Percentiles rank a stretch among this genome's conserved stretches.
These are phyloP conservation scores for Diaporthe ilicicola DNA, from an alignment of 2,329 filamentous ascomycete genomes.

Conservation along the genomic window DNA sequence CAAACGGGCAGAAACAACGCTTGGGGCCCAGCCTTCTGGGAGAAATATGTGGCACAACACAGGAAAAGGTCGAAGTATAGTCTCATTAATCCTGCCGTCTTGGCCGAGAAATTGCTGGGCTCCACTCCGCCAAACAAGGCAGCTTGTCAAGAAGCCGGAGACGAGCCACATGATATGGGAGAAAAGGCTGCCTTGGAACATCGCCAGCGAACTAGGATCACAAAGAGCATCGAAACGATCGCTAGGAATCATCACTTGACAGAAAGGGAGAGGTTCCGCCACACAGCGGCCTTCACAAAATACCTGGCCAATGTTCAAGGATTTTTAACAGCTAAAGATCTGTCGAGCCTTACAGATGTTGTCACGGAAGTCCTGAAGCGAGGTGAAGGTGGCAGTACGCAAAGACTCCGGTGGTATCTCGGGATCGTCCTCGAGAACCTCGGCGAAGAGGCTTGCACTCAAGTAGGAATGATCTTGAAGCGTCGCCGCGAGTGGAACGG, in stretches of 20 bases:
- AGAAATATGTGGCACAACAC: constrained; percentile 34
- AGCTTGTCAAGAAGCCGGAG: neutral
- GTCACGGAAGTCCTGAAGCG: constrained; percentile 47
- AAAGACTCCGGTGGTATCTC: constrained; percentile 48
- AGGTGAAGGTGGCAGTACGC: constrained; percentile 44
- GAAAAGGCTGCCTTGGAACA: neutral
- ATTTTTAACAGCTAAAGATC: constrained; percentile 40
- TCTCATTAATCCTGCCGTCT: constrained; percentile 8
- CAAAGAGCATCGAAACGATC: constrained; percentile 14
- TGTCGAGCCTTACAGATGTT: constrained; percentile 33
- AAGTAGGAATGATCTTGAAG: constrained; percentile 36
- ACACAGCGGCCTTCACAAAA: constrained; percentile 44
- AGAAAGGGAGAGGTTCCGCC: constrained; percentile 39
- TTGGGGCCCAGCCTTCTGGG: constrained; percentile 38
- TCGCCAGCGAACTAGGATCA: constrained; percentile 21
- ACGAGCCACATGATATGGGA: neutral
- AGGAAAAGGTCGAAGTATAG: constrained; percentile 12
- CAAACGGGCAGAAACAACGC: neutral
- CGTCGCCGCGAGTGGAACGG: constrained; percentile 38
- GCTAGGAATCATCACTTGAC: constrained; percentile 11
- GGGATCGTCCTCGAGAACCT: constrained; percentile 41
- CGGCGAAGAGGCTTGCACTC: constrained; percentile 35
- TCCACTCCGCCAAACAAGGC: constrained; percentile 8
- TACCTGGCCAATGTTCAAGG: constrained; percentile 41
- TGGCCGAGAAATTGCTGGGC: constrained; percentile 15